These are phyloP conservation scores for Sungouiozyma intestinalis DNA, from an alignment of 805 yeast species.

Conservation along the genomic window DNA sequence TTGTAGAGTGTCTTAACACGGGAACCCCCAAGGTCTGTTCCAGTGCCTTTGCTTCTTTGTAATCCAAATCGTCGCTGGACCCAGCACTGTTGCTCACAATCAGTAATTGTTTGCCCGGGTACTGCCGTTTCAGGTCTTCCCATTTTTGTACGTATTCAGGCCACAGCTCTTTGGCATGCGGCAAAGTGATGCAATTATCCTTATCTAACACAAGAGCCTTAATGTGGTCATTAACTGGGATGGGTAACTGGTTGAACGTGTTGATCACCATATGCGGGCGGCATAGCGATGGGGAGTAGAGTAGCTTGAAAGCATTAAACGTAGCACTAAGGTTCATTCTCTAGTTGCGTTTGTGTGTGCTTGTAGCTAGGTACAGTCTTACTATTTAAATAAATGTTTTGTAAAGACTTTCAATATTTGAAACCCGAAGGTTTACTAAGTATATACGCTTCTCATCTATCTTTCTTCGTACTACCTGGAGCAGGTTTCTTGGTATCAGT, in stretches of 20 bases:
- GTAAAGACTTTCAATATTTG: not conserved
- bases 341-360: too few relatives aligned
- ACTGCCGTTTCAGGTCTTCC: slow-evolving; percentile 41
- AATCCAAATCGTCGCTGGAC: slow-evolving; percentile 57
- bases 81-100: slow-evolving; percentile 94
- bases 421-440: too few relatives aligned
- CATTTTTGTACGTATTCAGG: slow-evolving; percentile 54
- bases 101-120: slow-evolving; percentile 53
- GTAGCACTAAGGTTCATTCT: slow-evolving; percentile 66
- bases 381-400: not conserved
- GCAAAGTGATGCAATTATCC: slow-evolving; percentile 89
- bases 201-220: slow-evolving; percentile 83
- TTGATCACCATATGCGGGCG: slow-evolving; percentile 50
- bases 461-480: not conserved
- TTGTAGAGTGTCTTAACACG: slow-evolving; percentile 60
- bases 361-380: too few relatives aligned
- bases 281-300: slow-evolving; percentile 56
- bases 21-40: slow-evolving; percentile 58
- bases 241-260: slow-evolving; percentile 48
- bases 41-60: slow-evolving; percentile 48
- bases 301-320: slow-evolving; percentile 48
- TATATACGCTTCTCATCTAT: not conserved
- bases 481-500: not conserved
- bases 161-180: slow-evolving; percentile 72
- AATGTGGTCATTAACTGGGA: slow-evolving; percentile 41